Evolutionary conservation across 2,329 filamentous ascomycete genomes (phyloP).

Genomic region (Bipolaris bicolor): DNA sequence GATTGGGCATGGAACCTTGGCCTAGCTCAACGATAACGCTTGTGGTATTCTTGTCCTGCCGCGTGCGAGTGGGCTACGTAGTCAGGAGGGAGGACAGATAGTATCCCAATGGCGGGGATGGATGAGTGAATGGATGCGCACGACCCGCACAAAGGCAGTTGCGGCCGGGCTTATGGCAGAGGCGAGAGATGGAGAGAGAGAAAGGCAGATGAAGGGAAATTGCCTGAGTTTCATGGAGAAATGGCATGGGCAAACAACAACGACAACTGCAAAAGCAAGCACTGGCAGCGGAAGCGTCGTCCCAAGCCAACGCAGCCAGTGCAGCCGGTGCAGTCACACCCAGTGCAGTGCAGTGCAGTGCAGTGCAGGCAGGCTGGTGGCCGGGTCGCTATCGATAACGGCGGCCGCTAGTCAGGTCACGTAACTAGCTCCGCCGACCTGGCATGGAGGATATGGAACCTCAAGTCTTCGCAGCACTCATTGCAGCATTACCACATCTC

Average conservation of each 20-base stretch:
- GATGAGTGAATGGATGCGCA: background rate
- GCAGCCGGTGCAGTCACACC: background rate
- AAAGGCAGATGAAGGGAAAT: background rate
- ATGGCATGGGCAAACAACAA: too few relatives aligned
- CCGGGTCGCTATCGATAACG: conserved; percentile 13
- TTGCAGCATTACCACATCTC: conserved; percentile 21
- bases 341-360: background rate
- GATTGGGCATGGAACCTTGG: background rate
- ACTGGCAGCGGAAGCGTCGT: too few relatives aligned
- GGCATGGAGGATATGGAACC: conserved; percentile 12
- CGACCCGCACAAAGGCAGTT: too few relatives aligned
- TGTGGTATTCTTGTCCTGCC: too few relatives aligned
- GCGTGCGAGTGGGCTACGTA: background rate
- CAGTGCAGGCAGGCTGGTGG: background rate
- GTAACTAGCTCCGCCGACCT: conserved; percentile 15
- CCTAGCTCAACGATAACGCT: background rate
- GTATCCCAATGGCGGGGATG: background rate
- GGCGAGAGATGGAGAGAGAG: background rate
- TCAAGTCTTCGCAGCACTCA: conserved; percentile 11
- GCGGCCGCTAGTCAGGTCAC: conserved; percentile 14
- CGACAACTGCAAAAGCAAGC: too few relatives aligned
- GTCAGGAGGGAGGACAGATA: background rate
- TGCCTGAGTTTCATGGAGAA: too few relatives aligned
- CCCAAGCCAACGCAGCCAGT: background rate
- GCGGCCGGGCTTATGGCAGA: too few relatives aligned